phyloP scores from a whole-genome alignment of 306 rosid genomes.

The Trifolium dubium region DNA sequence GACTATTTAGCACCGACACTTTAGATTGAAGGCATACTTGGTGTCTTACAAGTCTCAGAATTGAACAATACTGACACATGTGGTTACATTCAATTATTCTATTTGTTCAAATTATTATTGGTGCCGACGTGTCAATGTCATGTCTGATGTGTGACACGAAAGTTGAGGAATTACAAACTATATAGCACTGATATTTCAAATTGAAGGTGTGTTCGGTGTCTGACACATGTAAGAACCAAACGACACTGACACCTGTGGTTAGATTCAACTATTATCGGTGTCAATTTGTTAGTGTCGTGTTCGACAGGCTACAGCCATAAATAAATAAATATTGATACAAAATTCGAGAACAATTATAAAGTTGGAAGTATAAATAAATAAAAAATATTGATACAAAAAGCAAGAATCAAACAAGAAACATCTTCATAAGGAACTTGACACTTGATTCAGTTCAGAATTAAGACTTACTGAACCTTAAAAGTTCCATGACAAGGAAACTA shows the following conservation, averaged over 20 bases:
- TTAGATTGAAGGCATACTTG: background rate
- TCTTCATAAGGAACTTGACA: slow-evolving; percentile 14
- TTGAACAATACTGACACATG: background rate
- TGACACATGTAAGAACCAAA: too few species aligned
- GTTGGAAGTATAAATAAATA: background rate
- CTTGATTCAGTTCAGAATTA: slow-evolving; percentile 2
- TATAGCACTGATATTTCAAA: too few species aligned
- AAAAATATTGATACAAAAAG: background rate
- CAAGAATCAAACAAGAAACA: slow-evolving; percentile 19
- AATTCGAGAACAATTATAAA: background rate
- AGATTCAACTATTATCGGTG: too few species aligned
- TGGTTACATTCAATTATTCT: background rate
- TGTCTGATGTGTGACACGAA: too few species aligned
- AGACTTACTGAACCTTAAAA: slow-evolving; percentile 16
- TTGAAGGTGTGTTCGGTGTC: too few species aligned
- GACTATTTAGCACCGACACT: background rate
- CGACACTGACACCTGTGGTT: too few species aligned
- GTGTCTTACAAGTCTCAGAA: background rate
- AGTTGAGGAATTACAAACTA: too few species aligned
- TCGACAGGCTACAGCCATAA: background rate
- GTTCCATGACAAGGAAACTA: slow-evolving; percentile 12
- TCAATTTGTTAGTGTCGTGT: background rate
- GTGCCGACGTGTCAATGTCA: background rate
- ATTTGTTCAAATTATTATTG: too few species aligned
- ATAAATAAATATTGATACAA: background rate